phyloP scores from a whole-genome alignment of 352 stramenopile genomes.

The Phytophthora rubi region DNA sequence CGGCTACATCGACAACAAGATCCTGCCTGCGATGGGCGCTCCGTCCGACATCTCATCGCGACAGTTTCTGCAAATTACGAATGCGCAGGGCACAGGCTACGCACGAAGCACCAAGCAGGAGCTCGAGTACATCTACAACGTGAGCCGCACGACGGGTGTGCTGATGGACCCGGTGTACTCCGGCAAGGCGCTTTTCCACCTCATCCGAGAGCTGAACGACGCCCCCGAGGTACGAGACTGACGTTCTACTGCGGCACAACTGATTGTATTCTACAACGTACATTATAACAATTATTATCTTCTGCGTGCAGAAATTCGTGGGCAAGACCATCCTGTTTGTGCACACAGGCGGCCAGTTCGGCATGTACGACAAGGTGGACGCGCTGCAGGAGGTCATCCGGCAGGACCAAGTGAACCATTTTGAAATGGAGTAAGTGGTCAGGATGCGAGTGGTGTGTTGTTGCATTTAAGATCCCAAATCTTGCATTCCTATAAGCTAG shows the following conservation, averaged over 20 bases:
- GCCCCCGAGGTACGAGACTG: constrained; percentile 47
- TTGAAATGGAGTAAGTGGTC: constrained; percentile 55
- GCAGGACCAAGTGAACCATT: constrained; percentile 59
- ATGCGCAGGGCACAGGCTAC: constrained; percentile 83
- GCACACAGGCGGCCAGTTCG: constrained; percentile 92
- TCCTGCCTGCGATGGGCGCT: constrained; percentile 76
- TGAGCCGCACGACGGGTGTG: constrained; percentile 77
- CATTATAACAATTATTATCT: not conserved
- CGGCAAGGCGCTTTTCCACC: constrained; percentile 85
- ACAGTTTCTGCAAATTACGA: constrained; percentile 81
- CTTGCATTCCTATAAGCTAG: too few relatives aligned
- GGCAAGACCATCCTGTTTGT: constrained; percentile 90
- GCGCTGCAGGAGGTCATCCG: constrained; percentile 67
- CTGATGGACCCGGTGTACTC: constrained; percentile 90
- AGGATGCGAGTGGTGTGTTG: too few relatives aligned
- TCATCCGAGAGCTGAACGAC: constrained; percentile 81
- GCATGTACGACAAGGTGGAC: constrained; percentile 91
- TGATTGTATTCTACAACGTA: too few relatives aligned
- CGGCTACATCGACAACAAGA: constrained; percentile 77
- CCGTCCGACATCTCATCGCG: constrained; percentile 55
- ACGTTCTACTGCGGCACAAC: not conserved
- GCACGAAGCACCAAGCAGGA: constrained; percentile 79
- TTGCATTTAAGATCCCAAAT: too few relatives aligned
- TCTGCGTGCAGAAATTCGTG: constrained; percentile 67
- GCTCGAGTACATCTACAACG: constrained; percentile 76